Evolutionary conservation across 2,329 filamentous ascomycete genomes (phyloP), one percentile per base, ranked within the genome.

Genomic region (Aureobasidium lini): DNA sequence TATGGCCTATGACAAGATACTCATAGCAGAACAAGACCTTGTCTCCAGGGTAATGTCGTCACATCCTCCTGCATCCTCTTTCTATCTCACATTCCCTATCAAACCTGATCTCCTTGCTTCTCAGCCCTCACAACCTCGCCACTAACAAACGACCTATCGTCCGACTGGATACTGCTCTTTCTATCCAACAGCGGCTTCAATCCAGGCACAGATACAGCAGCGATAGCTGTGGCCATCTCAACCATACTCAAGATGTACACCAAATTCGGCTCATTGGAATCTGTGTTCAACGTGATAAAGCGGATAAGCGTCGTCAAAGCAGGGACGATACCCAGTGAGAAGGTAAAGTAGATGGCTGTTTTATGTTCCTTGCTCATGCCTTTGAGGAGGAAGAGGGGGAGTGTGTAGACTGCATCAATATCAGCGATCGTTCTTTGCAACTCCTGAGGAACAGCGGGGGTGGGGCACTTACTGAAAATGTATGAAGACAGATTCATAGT

Each of bases 401-500:
- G 65, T 0, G 69, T 63, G 53, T 72, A 72, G 16, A 72, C 70
- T 72, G 31, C 0, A 16, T 7, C n/a, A 10, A 11, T 1, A 3
- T 49, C 8, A n/a, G 34, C 9, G n/a, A n/a, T n/a, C n/a, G n/a
- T n/a, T n/a, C n/a, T n/a, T n/a, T n/a, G n/a, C n/a, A n/a, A n/a
- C n/a, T n/a, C n/a, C n/a, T n/a, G n/a, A n/a, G n/a, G n/a, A n/a
- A n/a, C n/a, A n/a, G 10, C 10, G 5, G 32, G 23, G 3, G 18
- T 9, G 34, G 11, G 42, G 18, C 42, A 31, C 64, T 36, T 62
- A 72, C 70, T 69, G 28, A 66, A 66, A 18, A 72, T 53, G 31
- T 72, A 72, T 18, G 68, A 71, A 2, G 71, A 66, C 54, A 72
- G 31, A 57, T 72, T 72, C 16, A 72, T 59, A 0, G 70, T 68